Evolutionary conservation across 768 basidiomycete species (phyloP).

Genomic region (Collybia mongolica): DNA sequence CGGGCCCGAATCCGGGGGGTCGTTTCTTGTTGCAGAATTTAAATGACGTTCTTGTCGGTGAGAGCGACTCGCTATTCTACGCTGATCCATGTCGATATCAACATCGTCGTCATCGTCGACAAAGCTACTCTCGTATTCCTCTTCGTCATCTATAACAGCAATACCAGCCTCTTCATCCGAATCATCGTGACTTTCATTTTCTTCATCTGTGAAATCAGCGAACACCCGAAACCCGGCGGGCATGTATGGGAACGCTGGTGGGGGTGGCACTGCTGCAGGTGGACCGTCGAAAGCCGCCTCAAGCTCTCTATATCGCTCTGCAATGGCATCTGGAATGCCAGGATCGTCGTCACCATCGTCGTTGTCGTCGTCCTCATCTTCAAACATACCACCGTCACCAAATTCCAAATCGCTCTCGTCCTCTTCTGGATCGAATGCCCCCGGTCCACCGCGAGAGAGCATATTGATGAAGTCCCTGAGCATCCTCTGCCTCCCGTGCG

Average conservation of each 20-base stretch:
- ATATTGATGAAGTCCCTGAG: constrained; percentile 1
- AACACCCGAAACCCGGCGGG: background rate
- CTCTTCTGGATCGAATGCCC: background rate
- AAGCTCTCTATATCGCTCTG: background rate
- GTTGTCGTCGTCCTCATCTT: constrained; percentile 1
- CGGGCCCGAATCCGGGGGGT: background rate
- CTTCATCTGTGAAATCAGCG: constrained; percentile 11
- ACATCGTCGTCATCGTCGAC: constrained; percentile 46
- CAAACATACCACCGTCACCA: background rate
- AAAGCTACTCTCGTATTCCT: constrained; percentile 54
- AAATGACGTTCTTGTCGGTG: too few relatives aligned
- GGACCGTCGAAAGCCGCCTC: too few relatives aligned
- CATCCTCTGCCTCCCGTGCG: background rate
- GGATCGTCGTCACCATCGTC: constrained; percentile 1
- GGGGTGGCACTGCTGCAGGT: too few relatives aligned
- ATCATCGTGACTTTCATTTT: constrained; percentile 8
- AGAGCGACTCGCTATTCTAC: too few relatives aligned
- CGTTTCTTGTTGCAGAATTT: too few relatives aligned
- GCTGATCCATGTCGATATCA: background rate
- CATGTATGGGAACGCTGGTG: too few relatives aligned
- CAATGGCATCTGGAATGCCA: background rate
- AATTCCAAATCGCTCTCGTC: too few relatives aligned
- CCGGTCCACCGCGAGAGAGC: background rate
- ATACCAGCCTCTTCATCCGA: constrained; percentile 11
- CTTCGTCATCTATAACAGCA: constrained; percentile 16